A percentile compares a stretch with the other conserved stretches of the same genome.
Evolutionary conservation across 179 eudicot genomes (phyloP).

Genomic region (Beta corolliflora): DNA sequence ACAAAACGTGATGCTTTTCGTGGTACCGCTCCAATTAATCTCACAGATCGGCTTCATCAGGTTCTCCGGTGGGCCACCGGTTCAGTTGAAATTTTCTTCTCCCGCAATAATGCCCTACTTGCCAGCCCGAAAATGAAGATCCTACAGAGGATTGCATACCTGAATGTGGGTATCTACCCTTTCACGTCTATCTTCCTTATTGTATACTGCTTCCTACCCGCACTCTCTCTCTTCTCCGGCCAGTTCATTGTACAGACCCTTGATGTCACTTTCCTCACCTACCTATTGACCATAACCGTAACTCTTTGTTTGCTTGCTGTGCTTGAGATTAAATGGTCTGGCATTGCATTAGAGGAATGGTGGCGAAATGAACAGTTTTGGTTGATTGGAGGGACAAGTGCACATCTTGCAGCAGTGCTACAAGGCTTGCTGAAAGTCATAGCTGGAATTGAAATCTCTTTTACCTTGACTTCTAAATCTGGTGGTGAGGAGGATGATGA

Average conservation of each 20-base stretch:
- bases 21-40: slow-evolving; percentile 89
- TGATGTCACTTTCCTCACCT: slow-evolving; percentile 73
- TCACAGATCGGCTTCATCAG: slow-evolving; percentile 89
- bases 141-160: slow-evolving; percentile 79
- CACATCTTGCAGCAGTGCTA: slow-evolving; percentile 88
- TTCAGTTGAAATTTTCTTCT: slow-evolving; percentile 89
- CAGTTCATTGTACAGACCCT: slow-evolving; percentile 92
- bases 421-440: slow-evolving; percentile 81
- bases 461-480: slow-evolving; percentile 83
- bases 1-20: slow-evolving; percentile 89
- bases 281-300: slow-evolving; percentile 62
- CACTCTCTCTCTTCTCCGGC: slow-evolving; percentile 88
- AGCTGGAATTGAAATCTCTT: slow-evolving; percentile 89
- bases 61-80: slow-evolving; percentile 97
- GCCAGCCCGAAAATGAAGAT: slow-evolving; percentile 88
- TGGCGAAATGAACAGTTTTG: slow-evolving; percentile 96
- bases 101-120: slow-evolving; percentile 82
- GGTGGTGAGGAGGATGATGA: slow-evolving; percentile 84
- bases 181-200: slow-evolving; percentile 85
- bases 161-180: slow-evolving; percentile 89
- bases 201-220: slow-evolving; percentile 90
- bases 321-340: slow-evolving; percentile 88
- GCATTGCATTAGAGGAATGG: slow-evolving; percentile 84
- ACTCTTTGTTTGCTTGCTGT: slow-evolving; percentile 74
- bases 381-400: slow-evolving; percentile 93